These are phyloP conservation scores for Cyathus striatus DNA, from an alignment of 768 basidiomycete species.

Conservation along the genomic window DNA sequence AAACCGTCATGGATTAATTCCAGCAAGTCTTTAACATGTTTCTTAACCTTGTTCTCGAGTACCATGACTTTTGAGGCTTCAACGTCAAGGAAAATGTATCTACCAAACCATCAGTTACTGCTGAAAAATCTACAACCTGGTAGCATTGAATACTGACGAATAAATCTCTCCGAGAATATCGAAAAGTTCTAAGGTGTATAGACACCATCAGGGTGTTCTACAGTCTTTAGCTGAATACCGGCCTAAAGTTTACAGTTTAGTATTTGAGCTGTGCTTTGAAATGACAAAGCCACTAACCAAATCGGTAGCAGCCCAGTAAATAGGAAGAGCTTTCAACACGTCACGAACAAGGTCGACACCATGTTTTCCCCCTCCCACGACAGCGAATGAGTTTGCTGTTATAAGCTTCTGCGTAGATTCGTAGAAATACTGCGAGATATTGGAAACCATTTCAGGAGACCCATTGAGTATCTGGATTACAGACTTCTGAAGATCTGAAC, in stretches of 20 bases:
- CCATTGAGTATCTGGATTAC: constrained; percentile 44
- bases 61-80: constrained; percentile 56
- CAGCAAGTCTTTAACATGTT: constrained; percentile 48
- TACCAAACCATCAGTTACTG: constrained; percentile 17
- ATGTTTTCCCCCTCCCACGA: constrained; percentile 48
- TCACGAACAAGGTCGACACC: constrained; percentile 66
- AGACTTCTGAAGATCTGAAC: constrained; percentile 41
- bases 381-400: constrained; percentile 41
- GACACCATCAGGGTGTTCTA: constrained; percentile 43
- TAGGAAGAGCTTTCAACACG: constrained; percentile 59
- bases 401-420: constrained; percentile 60
- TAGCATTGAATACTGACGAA: constrained; percentile 35
- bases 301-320: constrained; percentile 66
- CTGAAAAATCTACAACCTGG: not conserved
- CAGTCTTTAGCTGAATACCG: constrained; percentile 66
- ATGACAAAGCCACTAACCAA: constrained; percentile 42
- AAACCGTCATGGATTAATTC: constrained; percentile 51
- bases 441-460: constrained; percentile 40
- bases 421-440: constrained; percentile 60
- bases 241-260: constrained; percentile 40
- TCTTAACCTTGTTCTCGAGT: constrained; percentile 43
- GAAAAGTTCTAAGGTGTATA: constrained; percentile 62
- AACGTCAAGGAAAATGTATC: constrained; percentile 73
- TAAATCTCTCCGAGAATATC: constrained; percentile 68
- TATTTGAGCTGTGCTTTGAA: not conserved